Evolutionary conservation across 768 basidiomycete genomes (phyloP).

Genomic region (Boletus sp.): DNA sequence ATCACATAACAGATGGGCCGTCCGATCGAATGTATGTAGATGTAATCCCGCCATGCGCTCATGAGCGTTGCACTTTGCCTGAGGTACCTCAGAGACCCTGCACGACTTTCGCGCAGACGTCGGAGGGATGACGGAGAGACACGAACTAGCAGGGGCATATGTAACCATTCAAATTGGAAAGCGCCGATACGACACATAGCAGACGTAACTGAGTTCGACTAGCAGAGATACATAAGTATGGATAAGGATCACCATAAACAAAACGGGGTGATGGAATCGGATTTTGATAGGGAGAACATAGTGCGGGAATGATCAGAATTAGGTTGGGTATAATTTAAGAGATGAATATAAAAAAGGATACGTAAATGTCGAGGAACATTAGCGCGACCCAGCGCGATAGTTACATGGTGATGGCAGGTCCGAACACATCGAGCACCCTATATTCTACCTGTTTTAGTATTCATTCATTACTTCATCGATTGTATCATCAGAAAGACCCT

Average conservation of each 20-base stretch:
- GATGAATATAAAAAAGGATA: not conserved
- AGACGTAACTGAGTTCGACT: not conserved
- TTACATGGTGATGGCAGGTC: not conserved
- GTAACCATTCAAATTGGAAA: not conserved
- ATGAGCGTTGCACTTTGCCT: too few species aligned
- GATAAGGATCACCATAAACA: not conserved
- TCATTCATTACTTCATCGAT: constrained; percentile 25
- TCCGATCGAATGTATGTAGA: too few species aligned
- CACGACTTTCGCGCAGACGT: too few species aligned
- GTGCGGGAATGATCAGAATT: constrained; percentile 10
- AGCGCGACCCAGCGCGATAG: constrained; percentile 16
- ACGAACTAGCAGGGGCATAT: not conserved
- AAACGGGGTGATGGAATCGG: not conserved
- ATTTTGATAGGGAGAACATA: not conserved
- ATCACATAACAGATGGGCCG: too few species aligned
- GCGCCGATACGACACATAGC: not conserved
- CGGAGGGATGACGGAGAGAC: not conserved
- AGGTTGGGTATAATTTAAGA: constrained; percentile 16
- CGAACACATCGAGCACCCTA: constrained; percentile 13
- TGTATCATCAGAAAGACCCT: constrained; percentile 1
- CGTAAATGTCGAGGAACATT: not conserved
- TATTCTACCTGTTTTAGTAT: constrained; percentile 3
- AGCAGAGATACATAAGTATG: not conserved
- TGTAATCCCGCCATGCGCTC: too few species aligned
- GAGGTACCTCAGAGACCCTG: too few species aligned